Evolutionary conservation across 768 basidiomycete species (phyloP).

Genomic region (Ramaria sp.): DNA sequence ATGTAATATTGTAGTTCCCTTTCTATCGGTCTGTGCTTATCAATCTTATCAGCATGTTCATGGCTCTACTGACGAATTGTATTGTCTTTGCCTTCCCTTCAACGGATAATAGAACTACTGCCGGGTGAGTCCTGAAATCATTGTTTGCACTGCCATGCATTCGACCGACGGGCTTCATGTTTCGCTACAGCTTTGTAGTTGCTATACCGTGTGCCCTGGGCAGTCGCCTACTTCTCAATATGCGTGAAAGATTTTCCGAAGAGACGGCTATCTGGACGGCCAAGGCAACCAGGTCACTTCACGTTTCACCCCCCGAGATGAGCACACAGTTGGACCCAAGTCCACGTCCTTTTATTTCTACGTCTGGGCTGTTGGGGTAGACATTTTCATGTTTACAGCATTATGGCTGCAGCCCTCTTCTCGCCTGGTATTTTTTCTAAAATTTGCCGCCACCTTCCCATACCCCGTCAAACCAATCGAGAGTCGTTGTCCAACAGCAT

Average conservation of each 20-base stretch:
- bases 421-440: no score
- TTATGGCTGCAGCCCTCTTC: no score
- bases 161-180: neutral
- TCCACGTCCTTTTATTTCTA: no score
- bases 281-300: no score
- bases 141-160: neutral
- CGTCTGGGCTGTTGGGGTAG: no score
- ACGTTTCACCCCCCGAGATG: no score
- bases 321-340: no score
- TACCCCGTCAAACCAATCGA: no score
- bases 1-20: neutral
- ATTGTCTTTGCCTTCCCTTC: neutral
- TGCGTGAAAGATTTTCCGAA: slow-evolving; percentile 21
- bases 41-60: neutral
- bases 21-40: neutral
- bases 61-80: neutral
- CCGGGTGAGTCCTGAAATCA: neutral
- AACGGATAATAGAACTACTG: neutral
- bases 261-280: slow-evolving; percentile 20
- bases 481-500: no score
- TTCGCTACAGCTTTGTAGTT: slow-evolving; percentile 22
- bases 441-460: no score
- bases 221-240: slow-evolving; percentile 47
- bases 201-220: slow-evolving; percentile 49
- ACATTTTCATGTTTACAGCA: no score